Evolutionary conservation across 768 basidiomycete genomes (phyloP).

Genomic region (Mycena indigotica): DNA sequence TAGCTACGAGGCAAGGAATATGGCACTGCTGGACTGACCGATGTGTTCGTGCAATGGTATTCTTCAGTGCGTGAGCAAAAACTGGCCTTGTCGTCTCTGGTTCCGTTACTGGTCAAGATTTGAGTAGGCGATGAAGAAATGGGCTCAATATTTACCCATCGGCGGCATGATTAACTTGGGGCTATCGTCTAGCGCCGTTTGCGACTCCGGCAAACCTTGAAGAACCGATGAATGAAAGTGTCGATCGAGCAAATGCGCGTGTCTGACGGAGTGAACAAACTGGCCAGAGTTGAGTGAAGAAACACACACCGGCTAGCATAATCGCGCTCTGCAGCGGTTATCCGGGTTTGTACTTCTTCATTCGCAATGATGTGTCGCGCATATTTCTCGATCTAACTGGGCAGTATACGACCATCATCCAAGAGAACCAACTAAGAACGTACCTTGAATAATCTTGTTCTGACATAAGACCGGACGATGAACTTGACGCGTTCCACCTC

Average conservation of each 20-base stretch:
- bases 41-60: conserved; percentile 34
- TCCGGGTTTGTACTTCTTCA: conserved; percentile 69
- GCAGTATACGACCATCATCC: conserved; percentile 27
- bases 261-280: conserved; percentile 44
- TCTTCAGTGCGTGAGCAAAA: conserved; percentile 57
- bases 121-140: neutral
- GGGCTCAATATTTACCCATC: conserved; percentile 58
- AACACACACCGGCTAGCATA: conserved; percentile 69
- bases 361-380: conserved; percentile 77
- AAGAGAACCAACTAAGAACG: conserved; percentile 16
- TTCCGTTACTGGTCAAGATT: conserved; percentile 16
- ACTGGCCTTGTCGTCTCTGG: conserved; percentile 43
- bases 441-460: conserved; percentile 86
- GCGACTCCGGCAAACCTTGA: conserved; percentile 76
- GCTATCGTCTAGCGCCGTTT: conserved; percentile 77
- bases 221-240: conserved; percentile 83
- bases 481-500: conserved; percentile 95
- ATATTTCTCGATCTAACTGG: conserved; percentile 78
- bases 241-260: conserved; percentile 72
- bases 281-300: neutral
- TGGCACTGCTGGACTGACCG: conserved; percentile 50
- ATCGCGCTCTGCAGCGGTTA: conserved; percentile 82
- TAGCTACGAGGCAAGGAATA: neutral
- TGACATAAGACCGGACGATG: conserved; percentile 84
- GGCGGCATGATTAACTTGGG: conserved; percentile 62